Evolutionary conservation across 106 monocot species (phyloP).

Genomic region (Alisma plantagoaquatica): DNA sequence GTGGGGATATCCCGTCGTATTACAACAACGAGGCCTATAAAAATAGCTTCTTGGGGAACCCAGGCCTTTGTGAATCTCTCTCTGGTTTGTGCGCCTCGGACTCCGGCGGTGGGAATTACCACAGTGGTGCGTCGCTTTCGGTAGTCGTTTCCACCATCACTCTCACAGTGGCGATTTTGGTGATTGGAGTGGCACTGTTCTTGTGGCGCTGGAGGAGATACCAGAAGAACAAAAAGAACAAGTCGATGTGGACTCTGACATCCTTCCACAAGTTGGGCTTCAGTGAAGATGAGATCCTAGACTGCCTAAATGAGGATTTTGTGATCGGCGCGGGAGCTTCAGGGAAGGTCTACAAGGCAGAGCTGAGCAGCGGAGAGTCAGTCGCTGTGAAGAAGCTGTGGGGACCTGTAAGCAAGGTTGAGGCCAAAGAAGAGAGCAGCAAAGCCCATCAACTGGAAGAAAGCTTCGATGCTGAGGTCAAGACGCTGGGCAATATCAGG

Average conservation of each 20-base stretch:
- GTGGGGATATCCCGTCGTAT: conserved; percentile 41
- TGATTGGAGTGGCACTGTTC: conserved; percentile 46
- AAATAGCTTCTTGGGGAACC: conserved; percentile 62
- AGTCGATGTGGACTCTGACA: conserved; percentile 15
- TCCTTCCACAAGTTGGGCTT: conserved; percentile 37
- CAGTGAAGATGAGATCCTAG: conserved; percentile 22
- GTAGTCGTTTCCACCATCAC: conserved; percentile 32
- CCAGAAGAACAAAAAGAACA: conserved; percentile 7
- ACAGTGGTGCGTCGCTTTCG: conserved; percentile 9
- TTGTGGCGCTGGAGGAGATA: conserved; percentile 25
- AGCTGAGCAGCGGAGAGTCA: conserved; percentile 15
- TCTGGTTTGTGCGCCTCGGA: conserved; percentile 31
- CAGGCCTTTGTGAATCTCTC: conserved; percentile 40
- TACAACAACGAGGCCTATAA: conserved; percentile 25
- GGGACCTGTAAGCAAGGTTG: conserved; percentile 7
- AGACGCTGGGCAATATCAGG: conserved; percentile 69
- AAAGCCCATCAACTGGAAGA: conserved; percentile 13
- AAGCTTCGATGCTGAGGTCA: conserved; percentile 57
- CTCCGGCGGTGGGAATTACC: not conserved
- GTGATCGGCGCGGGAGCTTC: conserved; percentile 32
- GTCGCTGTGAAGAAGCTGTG: conserved; percentile 38
- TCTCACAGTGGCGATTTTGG: conserved; percentile 23
- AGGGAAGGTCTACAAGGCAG: conserved; percentile 43
- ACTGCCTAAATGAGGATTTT: conserved; percentile 30
- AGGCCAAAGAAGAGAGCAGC: not conserved